These are phyloP conservation scores for Chenopodium berlandieri DNA, from an alignment of 148 eudicot genomes.

Conservation along the genomic window DNA sequence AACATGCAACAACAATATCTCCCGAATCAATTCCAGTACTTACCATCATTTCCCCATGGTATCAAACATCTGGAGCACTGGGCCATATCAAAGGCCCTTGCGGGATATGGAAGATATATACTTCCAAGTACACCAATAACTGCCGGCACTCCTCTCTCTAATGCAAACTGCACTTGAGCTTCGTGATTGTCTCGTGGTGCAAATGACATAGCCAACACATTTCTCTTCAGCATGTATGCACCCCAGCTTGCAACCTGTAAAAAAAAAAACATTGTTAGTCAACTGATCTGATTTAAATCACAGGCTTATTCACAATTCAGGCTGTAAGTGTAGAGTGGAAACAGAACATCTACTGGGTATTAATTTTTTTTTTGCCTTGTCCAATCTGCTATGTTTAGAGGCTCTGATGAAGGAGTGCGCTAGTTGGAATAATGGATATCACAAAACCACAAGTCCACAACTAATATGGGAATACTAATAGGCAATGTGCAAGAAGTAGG, in stretches of 20 bases:
- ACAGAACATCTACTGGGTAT: background rate
- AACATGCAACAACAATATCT: background rate
- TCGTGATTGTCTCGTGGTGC: slow-evolving; percentile 81
- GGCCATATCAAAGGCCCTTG: slow-evolving; percentile 81
- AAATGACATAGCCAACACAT: slow-evolving; percentile 76
- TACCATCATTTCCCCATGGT: slow-evolving; percentile 71
- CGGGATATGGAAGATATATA: slow-evolving; percentile 67
- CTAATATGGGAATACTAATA: background rate
- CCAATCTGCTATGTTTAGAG: background rate
- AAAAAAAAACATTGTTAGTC: background rate
- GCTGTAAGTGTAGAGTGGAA: background rate
- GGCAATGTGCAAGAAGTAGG: background rate
- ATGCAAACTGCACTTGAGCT: slow-evolving; percentile 86
- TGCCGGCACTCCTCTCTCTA: slow-evolving; percentile 90
- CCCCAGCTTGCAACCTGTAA: slow-evolving; percentile 87
- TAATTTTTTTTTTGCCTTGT: background rate
- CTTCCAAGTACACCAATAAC: slow-evolving; percentile 78
- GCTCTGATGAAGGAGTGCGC: background rate
- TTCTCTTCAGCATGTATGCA: slow-evolving; percentile 63
- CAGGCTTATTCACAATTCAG: background rate
- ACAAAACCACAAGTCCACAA: background rate
- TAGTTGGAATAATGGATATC: background rate
- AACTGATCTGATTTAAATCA: background rate
- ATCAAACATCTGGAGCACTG: slow-evolving; percentile 80
- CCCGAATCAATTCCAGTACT: slow-evolving; percentile 5